phyloP scores from a whole-genome alignment of 805 yeast species.

The Nakazawaea pomicola region DNA sequence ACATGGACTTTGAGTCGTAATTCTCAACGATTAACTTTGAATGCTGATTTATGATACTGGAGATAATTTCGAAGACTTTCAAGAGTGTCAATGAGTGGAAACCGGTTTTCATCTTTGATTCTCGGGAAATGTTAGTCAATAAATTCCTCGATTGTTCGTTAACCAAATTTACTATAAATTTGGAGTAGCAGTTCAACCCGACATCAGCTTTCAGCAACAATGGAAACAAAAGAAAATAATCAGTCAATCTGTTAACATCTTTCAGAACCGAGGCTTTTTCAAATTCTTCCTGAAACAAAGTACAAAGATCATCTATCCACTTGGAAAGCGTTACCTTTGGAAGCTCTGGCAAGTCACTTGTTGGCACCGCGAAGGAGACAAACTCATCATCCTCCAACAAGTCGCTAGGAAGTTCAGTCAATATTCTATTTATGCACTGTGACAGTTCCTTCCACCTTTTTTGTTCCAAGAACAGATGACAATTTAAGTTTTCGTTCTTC shows the following conservation, averaged over 20 bases:
- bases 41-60: conserved; percentile 82
- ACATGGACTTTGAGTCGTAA: conserved; percentile 65
- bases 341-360: conserved; percentile 75
- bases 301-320: conserved; percentile 57
- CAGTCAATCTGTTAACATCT: conserved; percentile 66
- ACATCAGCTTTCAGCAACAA: conserved; percentile 63
- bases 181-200: conserved; percentile 80
- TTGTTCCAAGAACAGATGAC: conserved; percentile 62
- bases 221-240: conserved; percentile 84
- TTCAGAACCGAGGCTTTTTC: conserved; percentile 59
- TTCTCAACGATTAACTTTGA: conserved; percentile 68
- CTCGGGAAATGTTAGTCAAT: conserved; percentile 40
- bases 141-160: conserved; percentile 72
- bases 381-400: conserved; percentile 54
- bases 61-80: conserved; percentile 76
- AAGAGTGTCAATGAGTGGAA: conserved; percentile 55
- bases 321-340: conserved; percentile 54
- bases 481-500: conserved; percentile 59
- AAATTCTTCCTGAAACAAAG: conserved; percentile 58
- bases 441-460: conserved; percentile 80
- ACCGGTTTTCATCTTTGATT: conserved; percentile 35
- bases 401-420: conserved; percentile 48
- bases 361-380: conserved; percentile 79
- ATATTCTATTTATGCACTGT: conserved; percentile 46
- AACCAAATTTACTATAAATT: conserved; percentile 80